Evolutionary conservation across 768 basidiomycete species (phyloP).

Genomic region (Psilocybe subaeruginosa): DNA sequence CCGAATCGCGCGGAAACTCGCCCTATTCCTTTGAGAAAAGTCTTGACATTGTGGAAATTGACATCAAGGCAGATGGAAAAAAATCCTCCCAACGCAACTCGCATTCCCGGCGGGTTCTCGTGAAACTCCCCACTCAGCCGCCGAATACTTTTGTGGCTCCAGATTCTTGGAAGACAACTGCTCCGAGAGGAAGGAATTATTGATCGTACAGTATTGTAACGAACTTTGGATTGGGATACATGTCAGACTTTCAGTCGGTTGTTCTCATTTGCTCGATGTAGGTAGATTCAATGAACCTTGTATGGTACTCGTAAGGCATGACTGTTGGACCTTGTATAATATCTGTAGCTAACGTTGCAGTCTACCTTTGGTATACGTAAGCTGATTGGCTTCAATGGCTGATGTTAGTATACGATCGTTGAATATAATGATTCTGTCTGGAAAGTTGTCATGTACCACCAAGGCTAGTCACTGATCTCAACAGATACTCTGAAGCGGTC

Average conservation of each 20-base stretch:
- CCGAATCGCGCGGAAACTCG: not conserved
- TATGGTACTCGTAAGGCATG: not conserved
- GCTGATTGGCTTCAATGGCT: not conserved
- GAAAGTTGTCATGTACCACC: no score
- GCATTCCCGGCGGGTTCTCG: not conserved
- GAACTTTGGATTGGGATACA: not conserved
- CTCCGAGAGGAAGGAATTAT: conserved; percentile 10
- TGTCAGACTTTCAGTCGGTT: not conserved
- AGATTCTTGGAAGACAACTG: conserved; percentile 21
- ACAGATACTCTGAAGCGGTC: no score
- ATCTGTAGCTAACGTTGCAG: not conserved
- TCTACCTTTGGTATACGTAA: no score
- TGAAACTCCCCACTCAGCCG: conserved; percentile 16
- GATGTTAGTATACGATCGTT: not conserved
- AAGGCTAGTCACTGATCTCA: no score
- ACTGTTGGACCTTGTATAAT: not conserved
- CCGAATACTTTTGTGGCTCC: conserved; percentile 19
- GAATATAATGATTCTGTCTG: not conserved
- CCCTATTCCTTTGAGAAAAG: conserved; percentile 5
- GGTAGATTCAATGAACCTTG: not conserved
- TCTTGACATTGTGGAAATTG: conserved; percentile 5
- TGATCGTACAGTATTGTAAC: not conserved
- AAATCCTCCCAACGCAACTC: conserved; percentile 1
- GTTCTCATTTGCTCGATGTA: not conserved
- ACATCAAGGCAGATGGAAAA: not conserved